phyloP scores from a whole-genome alignment of 2,329 filamentous ascomycete species.

The Fusarium albosuccineum region DNA sequence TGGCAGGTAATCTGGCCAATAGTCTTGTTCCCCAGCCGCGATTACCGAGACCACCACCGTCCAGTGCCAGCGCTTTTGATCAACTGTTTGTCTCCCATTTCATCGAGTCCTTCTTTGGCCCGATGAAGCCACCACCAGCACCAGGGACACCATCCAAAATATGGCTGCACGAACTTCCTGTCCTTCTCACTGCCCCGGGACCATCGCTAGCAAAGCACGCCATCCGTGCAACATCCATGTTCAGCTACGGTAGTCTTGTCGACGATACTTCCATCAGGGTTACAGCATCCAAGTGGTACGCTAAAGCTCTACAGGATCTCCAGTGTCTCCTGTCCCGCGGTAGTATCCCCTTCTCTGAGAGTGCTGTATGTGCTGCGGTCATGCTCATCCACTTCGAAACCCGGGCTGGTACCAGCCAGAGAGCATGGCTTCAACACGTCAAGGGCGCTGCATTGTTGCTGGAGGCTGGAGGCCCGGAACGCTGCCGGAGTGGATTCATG shows the following conservation, averaged over 20 bases:
- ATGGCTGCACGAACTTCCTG: conserved; percentile 21
- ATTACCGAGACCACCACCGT: conserved; percentile 11
- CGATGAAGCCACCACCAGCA: conserved; percentile 10
- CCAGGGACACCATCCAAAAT: conserved; percentile 9
- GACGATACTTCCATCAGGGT: conserved; percentile 13
- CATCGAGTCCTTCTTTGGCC: conserved; percentile 26
- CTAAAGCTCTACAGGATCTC: conserved; percentile 14
- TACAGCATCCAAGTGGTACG: conserved; percentile 16
- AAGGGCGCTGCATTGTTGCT: conserved; percentile 18
- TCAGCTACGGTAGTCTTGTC: conserved; percentile 23
- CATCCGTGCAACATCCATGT: conserved; percentile 24
- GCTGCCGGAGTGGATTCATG: conserved; percentile 20
- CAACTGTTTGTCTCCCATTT: conserved; percentile 23
- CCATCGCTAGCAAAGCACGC: conserved; percentile 12
- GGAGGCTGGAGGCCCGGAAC: conserved; percentile 4
- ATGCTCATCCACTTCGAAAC: conserved; percentile 28
- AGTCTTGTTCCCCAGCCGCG: neutral
- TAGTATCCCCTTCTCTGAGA: neutral
- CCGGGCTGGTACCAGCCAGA: conserved; percentile 18
- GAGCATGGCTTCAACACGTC: conserved; percentile 22
- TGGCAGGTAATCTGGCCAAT: neutral
- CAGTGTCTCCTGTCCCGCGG: neutral
- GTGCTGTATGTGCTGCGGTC: conserved; percentile 1
- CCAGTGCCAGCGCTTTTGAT: conserved; percentile 16
- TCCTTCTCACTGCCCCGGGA: conserved; percentile 3